phyloP scores from a whole-genome alignment of 148 eudicot species.

The Persicaria tinctoria region DNA sequence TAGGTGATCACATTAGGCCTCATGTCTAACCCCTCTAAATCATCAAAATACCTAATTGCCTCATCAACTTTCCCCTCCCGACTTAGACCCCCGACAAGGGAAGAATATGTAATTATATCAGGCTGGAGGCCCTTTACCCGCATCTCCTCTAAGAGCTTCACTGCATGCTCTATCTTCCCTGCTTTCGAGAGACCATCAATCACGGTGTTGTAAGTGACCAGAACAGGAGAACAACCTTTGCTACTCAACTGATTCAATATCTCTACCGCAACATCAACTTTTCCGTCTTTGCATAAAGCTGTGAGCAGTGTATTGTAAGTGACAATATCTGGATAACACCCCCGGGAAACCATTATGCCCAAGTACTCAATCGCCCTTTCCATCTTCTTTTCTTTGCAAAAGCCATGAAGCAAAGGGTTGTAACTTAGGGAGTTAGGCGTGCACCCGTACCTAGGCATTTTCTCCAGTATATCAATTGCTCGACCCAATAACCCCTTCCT shows the following conservation, averaged over 20 bases:
- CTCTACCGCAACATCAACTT: slow-evolving; percentile 55
- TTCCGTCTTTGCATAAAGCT: slow-evolving; percentile 65
- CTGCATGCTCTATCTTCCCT: slow-evolving; percentile 41
- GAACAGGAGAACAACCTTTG: slow-evolving; percentile 53
- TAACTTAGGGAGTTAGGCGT: slow-evolving; percentile 63
- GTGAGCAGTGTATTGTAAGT: slow-evolving; percentile 65
- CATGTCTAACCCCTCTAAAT: slow-evolving; percentile 41
- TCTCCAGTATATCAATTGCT: slow-evolving; percentile 57
- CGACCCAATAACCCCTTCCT: slow-evolving; percentile 52
- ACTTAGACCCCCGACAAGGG: slow-evolving; percentile 44
- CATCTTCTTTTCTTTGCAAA: slow-evolving; percentile 69
- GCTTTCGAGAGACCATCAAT: slow-evolving; percentile 51
- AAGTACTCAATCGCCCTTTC: slow-evolving; percentile 61
- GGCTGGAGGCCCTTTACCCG: slow-evolving; percentile 44
- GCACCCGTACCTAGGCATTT: slow-evolving; percentile 54
- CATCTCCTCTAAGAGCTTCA: slow-evolving; percentile 47
- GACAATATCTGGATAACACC: slow-evolving; percentile 67
- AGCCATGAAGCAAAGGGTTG: slow-evolving; percentile 59
- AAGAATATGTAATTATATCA: slow-evolving; percentile 44
- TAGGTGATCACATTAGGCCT: slow-evolving; percentile 46
- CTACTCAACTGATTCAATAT: slow-evolving; percentile 47
- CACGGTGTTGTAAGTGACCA: slow-evolving; percentile 61
- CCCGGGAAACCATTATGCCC: slow-evolving; percentile 58
- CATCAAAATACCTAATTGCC: slow-evolving; percentile 37
- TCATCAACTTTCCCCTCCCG: slow-evolving; percentile 57